Conservation (phyloP, 192 early-diverging fungal species). For the Coemansia erecta region DNA sequence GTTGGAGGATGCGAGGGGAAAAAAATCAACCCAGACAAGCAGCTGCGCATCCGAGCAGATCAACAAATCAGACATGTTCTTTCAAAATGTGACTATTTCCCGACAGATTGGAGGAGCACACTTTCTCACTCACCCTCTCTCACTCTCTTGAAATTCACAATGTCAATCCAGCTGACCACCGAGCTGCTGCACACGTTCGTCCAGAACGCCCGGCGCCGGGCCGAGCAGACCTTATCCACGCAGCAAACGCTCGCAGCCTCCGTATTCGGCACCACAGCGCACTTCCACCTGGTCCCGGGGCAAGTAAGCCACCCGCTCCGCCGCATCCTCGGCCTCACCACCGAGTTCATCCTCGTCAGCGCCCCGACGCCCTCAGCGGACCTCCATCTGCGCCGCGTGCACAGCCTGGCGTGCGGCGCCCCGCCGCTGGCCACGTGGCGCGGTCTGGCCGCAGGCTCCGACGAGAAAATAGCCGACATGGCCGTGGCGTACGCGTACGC, state of each 20-base stretch:
- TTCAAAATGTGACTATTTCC: too few species aligned
- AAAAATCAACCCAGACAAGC: neutral
- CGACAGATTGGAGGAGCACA: too few species aligned
- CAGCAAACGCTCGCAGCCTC: slow-evolving; percentile 23
- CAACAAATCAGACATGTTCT: too few species aligned
- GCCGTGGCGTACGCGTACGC: slow-evolving; percentile 11
- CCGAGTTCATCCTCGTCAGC: slow-evolving; percentile 37
- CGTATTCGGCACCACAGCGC: slow-evolving; percentile 37
- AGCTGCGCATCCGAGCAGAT: too few species aligned
- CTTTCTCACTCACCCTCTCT: too few species aligned
- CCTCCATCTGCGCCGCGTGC: slow-evolving; percentile 4
- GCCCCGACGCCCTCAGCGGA: neutral
- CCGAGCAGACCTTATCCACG: slow-evolving; percentile 17
- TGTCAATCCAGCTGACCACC: slow-evolving; percentile 31
- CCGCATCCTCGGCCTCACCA: slow-evolving; percentile 24
- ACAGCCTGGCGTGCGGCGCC: slow-evolving; percentile 26
- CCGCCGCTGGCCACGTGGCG: slow-evolving; percentile 30
- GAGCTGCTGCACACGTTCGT: slow-evolving; percentile 36
- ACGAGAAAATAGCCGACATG: neutral
- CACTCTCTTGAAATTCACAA: slow-evolving; percentile 2
- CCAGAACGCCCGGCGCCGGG: slow-evolving; percentile 18
- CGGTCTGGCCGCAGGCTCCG: slow-evolving; percentile 3
- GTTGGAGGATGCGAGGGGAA: too few species aligned
- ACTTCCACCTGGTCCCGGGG: slow-evolving; percentile 31
- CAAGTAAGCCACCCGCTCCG: slow-evolving; percentile 40